phyloP scores from a whole-genome alignment of 805 yeast genomes.

The Starmerella apicola region DNA sequence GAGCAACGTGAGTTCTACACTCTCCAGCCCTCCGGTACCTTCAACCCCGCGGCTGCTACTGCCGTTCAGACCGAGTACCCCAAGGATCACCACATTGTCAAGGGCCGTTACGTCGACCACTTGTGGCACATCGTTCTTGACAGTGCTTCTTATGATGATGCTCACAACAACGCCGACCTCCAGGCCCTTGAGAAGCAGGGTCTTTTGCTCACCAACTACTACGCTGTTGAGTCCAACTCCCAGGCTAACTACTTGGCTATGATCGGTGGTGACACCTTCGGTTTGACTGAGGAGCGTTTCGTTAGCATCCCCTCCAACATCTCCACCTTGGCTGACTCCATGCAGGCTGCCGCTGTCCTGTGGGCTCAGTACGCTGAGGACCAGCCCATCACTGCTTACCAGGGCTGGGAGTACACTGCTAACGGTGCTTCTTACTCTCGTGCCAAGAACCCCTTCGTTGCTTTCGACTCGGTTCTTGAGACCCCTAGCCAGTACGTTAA shows the following conservation, averaged over 20 bases:
- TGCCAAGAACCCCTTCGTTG: conserved; percentile 40
- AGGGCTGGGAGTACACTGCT: conserved; percentile 36
- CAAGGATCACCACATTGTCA: conserved; percentile 23
- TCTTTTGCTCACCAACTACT: conserved; percentile 38
- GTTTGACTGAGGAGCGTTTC: conserved; percentile 37
- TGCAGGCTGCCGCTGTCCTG: conserved; percentile 35
- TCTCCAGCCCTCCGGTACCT: conserved; percentile 23
- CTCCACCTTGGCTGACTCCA: conserved; percentile 37
- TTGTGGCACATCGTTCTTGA: conserved; percentile 37
- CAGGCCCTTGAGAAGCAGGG: conserved; percentile 35
- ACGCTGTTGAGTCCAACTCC: conserved; percentile 42
- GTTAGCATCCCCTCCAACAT: conserved; percentile 35
- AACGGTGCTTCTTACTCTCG: conserved; percentile 36
- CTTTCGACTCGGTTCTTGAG: conserved; percentile 32
- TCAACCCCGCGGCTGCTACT: conserved; percentile 24
- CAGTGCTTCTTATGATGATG: conserved; percentile 41
- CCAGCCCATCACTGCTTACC: conserved; percentile 41
- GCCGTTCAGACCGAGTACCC: conserved; percentile 25
- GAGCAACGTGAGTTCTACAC: conserved; percentile 22
- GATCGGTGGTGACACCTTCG: conserved; percentile 41
- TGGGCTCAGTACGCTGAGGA: conserved; percentile 47
- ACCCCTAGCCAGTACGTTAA: conserved; percentile 31
- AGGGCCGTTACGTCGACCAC: conserved; percentile 24
- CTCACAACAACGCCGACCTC: conserved; percentile 35
- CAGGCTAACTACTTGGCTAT: conserved; percentile 43